Percentiles rank a stretch among this genome's conserved stretches.
These are phyloP conservation scores for Leccinum griseonigrum DNA, from an alignment of 1,284 basidiomycete species.

Conservation along the genomic window DNA sequence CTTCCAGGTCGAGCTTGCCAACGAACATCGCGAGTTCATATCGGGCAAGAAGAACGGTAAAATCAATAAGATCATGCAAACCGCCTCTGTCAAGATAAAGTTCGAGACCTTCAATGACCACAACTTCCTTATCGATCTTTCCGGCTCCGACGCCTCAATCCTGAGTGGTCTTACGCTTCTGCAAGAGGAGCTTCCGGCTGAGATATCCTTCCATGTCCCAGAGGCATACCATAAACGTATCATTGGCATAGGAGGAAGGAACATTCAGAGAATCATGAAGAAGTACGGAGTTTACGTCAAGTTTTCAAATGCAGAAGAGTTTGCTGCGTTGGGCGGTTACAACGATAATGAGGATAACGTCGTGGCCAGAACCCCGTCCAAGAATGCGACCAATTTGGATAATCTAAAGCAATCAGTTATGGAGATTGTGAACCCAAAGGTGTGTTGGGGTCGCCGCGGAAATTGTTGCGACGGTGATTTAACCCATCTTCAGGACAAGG, in stretches of 20 bases:
- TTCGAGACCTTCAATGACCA: slow-evolving; percentile 99
- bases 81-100: slow-evolving; percentile 95
- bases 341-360: slow-evolving; percentile 99
- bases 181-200: slow-evolving; percentile 97
- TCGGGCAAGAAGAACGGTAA: slow-evolving; percentile 98
- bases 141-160: slow-evolving; percentile 79
- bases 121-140: slow-evolving; percentile 97
- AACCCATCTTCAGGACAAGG: slow-evolving; percentile 72
- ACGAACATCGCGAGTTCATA: slow-evolving; percentile 98
- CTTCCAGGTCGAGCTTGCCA: slow-evolving; percentile 97
- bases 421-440: slow-evolving; percentile 97
- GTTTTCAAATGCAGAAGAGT: slow-evolving; percentile 98
- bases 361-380: slow-evolving; percentile 94
- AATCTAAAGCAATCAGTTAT: slow-evolving; percentile 96
- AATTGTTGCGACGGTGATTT: background rate
- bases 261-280: slow-evolving; percentile 99
- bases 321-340: slow-evolving; percentile 92
- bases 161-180: slow-evolving; percentile 87
- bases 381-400: slow-evolving; percentile 95
- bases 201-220: slow-evolving; percentile 98
- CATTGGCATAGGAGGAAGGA: slow-evolving; percentile 97
- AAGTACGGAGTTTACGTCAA: slow-evolving; percentile 99
- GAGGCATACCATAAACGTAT: slow-evolving; percentile 99
- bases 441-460: slow-evolving; percentile 30
- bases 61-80: slow-evolving; percentile 98